Percentiles rank a stretch among this genome's conserved stretches.
Conservation (phyloP, 768 basidiomycete genomes). For the Lactarius psammicola region DNA sequence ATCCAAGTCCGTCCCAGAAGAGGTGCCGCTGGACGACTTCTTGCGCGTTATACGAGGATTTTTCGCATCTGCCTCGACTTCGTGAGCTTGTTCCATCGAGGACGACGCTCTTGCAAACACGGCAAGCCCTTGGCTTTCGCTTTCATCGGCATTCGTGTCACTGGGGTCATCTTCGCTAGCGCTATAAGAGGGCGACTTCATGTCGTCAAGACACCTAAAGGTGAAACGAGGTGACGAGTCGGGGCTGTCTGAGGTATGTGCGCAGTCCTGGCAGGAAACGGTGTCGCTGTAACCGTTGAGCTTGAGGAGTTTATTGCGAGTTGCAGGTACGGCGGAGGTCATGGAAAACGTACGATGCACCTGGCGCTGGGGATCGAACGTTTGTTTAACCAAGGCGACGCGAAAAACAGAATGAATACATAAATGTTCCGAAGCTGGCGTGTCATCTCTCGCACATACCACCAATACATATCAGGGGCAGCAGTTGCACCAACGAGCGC, state of each 20-base stretch:
- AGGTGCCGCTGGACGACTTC: slow-evolving; percentile 7
- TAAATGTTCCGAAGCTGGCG: neutral
- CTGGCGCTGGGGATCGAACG: neutral
- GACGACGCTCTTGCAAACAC: neutral
- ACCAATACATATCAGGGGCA: neutral
- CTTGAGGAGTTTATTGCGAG: slow-evolving; percentile 6
- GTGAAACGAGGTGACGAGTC: slow-evolving; percentile 4
- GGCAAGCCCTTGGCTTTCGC: neutral
- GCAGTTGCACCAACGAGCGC: neutral
- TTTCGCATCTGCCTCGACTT: slow-evolving; percentile 5
- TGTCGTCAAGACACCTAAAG: slow-evolving; percentile 7
- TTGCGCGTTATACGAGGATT: neutral
- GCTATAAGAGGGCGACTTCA: slow-evolving; percentile 10
- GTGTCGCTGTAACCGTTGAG: neutral
- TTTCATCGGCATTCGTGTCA: slow-evolving; percentile 23
- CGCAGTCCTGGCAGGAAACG: neutral
- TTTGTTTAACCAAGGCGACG: neutral
- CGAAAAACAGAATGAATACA: neutral
- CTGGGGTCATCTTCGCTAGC: slow-evolving; percentile 14
- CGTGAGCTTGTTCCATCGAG: slow-evolving; percentile 7
- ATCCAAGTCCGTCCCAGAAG: slow-evolving; percentile 68
- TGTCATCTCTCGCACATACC: neutral
- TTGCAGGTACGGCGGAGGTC: slow-evolving; percentile 6
- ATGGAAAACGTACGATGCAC: neutral
- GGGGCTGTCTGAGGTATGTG: neutral